phyloP scores from a whole-genome alignment of 208 protist genomes.

The Crithidia acanthocephali region DNA sequence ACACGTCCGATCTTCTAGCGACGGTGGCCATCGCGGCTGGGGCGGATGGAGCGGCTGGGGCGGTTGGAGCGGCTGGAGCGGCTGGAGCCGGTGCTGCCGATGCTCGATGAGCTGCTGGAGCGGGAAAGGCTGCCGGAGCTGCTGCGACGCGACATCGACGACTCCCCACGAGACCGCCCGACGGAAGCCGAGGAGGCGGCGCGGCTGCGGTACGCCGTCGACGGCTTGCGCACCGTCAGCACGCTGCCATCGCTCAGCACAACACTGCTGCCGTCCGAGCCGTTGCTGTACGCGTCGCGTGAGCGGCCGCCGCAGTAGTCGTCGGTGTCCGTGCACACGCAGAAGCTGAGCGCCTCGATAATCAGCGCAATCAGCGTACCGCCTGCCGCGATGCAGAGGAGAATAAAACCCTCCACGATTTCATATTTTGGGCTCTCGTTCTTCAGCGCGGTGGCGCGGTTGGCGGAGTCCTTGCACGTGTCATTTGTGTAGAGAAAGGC shows the following conservation, averaged over 20 bases:
- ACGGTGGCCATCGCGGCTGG: conserved; percentile 7
- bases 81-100: background rate
- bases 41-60: background rate
- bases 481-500: conserved; percentile 18
- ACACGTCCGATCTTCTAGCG: too few species aligned
- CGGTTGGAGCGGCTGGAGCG: background rate
- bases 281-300: background rate
- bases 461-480: background rate
- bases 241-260: conserved; percentile 3
- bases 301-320: conserved; percentile 9
- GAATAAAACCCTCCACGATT: conserved; percentile 34
- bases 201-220: background rate
- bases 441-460: conserved; percentile 3
- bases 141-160: conserved; percentile 8
- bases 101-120: background rate
- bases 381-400: conserved; percentile 25
- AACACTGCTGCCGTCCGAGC: background rate
- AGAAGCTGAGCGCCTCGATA: conserved; percentile 11
- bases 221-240: background rate
- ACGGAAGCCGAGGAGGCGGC: background rate
- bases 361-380: conserved; percentile 25
- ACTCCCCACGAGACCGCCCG: conserved; percentile 4
- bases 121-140: background rate
- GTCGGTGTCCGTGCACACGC: conserved; percentile 17
- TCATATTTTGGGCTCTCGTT: conserved; percentile 5